phyloP scores from a whole-genome alignment of 495 filamentous ascomycete genomes.

The Sordaria brevicollis region DNA sequence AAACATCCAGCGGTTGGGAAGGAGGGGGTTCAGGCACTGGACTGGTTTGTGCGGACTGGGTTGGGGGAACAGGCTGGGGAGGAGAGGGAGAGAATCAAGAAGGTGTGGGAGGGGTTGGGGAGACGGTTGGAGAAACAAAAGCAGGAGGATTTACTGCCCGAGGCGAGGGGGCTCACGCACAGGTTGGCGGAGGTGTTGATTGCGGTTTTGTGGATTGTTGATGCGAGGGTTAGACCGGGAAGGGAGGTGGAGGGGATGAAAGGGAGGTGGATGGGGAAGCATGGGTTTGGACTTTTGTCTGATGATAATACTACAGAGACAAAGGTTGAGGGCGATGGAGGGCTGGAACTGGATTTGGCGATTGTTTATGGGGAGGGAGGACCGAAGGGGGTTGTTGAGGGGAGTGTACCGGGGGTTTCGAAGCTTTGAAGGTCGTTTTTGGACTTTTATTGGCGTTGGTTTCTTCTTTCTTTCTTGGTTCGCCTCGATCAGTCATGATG shows the following conservation, averaged over 20 bases:
- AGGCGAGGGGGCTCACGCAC: slow-evolving; percentile 24
- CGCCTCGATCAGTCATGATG: too few relatives aligned
- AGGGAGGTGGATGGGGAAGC: slow-evolving; percentile 17
- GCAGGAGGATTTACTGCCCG: slow-evolving; percentile 17
- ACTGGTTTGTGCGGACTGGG: slow-evolving; percentile 17
- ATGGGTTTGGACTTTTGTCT: slow-evolving; percentile 16
- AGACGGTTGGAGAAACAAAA: slow-evolving; percentile 5
- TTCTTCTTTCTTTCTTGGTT: too few relatives aligned
- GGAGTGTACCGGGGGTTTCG: background rate
- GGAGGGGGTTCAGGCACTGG: slow-evolving; percentile 30
- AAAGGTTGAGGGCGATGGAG: background rate
- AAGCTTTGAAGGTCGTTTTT: slow-evolving; percentile 2
- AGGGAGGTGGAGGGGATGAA: slow-evolving; percentile 19
- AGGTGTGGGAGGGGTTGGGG: slow-evolving; percentile 16
- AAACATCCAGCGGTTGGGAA: slow-evolving; percentile 33
- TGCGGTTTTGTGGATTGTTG: slow-evolving; percentile 21
- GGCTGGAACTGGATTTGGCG: slow-evolving; percentile 12
- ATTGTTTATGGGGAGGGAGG: slow-evolving; percentile 12
- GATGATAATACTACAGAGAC: background rate
- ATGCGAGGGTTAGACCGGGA: slow-evolving; percentile 14
- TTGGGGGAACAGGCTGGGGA: background rate
- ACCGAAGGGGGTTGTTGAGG: background rate
- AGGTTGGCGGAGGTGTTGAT: slow-evolving; percentile 26
- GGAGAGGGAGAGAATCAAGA: background rate
- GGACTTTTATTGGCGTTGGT: too few relatives aligned